phyloP scores from a whole-genome alignment of 2,329 filamentous ascomycete species.

The Neoarthrinium moseri region DNA sequence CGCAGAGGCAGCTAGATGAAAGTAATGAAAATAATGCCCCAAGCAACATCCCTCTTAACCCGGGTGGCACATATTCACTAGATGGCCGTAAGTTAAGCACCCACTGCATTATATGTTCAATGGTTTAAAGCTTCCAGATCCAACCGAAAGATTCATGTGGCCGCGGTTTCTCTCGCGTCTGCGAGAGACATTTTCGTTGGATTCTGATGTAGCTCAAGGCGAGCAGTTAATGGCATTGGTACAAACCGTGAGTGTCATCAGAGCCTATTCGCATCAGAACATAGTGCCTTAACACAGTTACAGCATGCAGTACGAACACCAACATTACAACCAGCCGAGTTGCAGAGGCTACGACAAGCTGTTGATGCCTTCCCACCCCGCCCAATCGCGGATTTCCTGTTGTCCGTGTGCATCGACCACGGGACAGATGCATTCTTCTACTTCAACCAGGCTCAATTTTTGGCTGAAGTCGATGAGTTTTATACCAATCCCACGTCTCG shows the following conservation, averaged over 20 bases:
- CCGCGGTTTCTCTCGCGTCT: conserved; percentile 23
- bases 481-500: conserved; percentile 18
- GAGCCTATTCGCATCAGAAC: too few species aligned
- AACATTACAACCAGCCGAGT: conserved; percentile 14
- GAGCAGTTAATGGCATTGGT: conserved; percentile 16
- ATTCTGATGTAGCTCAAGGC: conserved; percentile 13
- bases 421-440: conserved; percentile 28
- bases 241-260: neutral
- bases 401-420: conserved; percentile 26
- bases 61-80: conserved; percentile 8
- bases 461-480: conserved; percentile 22
- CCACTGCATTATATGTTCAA: too few species aligned
- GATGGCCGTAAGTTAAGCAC: conserved; percentile 7
- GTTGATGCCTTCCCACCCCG: conserved; percentile 24
- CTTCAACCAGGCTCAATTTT: conserved; percentile 25
- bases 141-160: conserved; percentile 24
- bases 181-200: conserved; percentile 26
- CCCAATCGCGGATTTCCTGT: conserved; percentile 25
- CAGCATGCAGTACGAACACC: conserved; percentile 15
- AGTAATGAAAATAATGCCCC: conserved; percentile 7
- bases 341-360: conserved; percentile 18
- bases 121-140: neutral
- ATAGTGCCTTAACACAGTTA: too few species aligned
- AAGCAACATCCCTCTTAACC: neutral
- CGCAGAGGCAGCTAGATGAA: conserved; percentile 6